Conservation (phyloP, 192 early-diverging fungal species). For the Backusella liffmaniae region DNA sequence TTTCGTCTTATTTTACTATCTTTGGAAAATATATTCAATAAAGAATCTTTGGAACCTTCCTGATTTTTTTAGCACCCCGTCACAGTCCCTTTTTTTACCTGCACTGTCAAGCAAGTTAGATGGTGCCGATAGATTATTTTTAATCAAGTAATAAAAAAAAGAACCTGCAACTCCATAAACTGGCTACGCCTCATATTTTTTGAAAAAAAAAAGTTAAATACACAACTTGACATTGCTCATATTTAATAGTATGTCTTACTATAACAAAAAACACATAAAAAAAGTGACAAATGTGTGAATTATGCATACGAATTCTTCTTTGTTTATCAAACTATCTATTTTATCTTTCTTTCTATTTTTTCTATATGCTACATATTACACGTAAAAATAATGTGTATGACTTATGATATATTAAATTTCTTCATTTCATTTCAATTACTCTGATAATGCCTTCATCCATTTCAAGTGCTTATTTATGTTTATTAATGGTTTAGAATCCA, state of each 20-base stretch:
- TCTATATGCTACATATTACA: neutral
- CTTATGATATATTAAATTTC: neutral
- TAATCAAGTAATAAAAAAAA: slow-evolving; percentile 4
- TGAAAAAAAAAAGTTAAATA: neutral
- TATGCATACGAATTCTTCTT: neutral
- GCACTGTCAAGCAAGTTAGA: slow-evolving; percentile 3
- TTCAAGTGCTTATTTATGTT: neutral
- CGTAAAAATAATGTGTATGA: neutral
- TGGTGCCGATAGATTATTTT: slow-evolving; percentile 5
- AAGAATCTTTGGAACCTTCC: slow-evolving; percentile 20
- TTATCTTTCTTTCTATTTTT: neutral
- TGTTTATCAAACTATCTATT: neutral
- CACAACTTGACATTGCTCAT: neutral
- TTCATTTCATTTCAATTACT: neutral
- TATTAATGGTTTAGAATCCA: neutral
- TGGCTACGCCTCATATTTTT: neutral
- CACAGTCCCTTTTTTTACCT: slow-evolving; percentile 13
- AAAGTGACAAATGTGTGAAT: neutral
- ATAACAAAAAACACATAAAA: neutral
- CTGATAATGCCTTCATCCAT: neutral
- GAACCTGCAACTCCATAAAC: neutral
- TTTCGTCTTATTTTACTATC: slow-evolving; percentile 23
- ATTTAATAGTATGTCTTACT: neutral
- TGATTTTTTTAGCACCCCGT: slow-evolving; percentile 8
- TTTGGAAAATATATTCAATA: slow-evolving; percentile 18